Evolutionary conservation across 495 filamentous ascomycete species (phyloP), one percentile per base, ranked within the genome.

Genomic region (Penicillium angulare): DNA sequence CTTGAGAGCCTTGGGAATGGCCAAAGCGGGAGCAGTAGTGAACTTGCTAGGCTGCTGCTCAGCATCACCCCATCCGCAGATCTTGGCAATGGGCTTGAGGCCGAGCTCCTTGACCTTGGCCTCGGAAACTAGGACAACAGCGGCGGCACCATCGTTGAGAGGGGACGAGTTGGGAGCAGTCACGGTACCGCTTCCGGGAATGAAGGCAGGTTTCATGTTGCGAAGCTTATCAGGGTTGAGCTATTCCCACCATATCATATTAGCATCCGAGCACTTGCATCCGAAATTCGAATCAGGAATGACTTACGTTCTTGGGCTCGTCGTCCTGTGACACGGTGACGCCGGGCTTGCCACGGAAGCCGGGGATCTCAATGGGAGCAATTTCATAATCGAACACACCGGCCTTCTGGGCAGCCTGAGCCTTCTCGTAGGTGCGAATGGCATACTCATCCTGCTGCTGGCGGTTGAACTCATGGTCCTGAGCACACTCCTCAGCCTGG

Each of bases 161-260:
- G 93, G 93, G 1, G 92, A 92, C 9, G 93, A 95, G 73, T 98
- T 98, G 48, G 93, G 90, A n/a, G 93, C 90, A 8, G 93, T 98
- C 50, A 98, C 90, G 46, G 90, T 96, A 52, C 92, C 92, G 29
- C 69, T 67, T 34, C 81, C 84, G 40, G 91, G 82, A 53, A 87
- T 82, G 78, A 97, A 97, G 31, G 85, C 87, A 41, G 93, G 88
- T 64, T 87, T 87, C 59, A 96, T 87, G 36, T 81, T 74, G 66
- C 83, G 86, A 13, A 96, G 84, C 73, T 97, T 97, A 44, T 92
- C 86, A 53, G 87, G 81, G 76, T 98, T 98, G 56, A 98, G 89
- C 79, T 86, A 56, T 24, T 36, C 2, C 44, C 41, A 13, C 45
- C 52, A 51, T 45, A 43, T 64, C 35, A 12, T 34, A 50, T 64